Evolutionary conservation across 2,329 filamentous ascomycete genomes (phyloP).

Genomic region (Akanthomyces uredinophilus): DNA sequence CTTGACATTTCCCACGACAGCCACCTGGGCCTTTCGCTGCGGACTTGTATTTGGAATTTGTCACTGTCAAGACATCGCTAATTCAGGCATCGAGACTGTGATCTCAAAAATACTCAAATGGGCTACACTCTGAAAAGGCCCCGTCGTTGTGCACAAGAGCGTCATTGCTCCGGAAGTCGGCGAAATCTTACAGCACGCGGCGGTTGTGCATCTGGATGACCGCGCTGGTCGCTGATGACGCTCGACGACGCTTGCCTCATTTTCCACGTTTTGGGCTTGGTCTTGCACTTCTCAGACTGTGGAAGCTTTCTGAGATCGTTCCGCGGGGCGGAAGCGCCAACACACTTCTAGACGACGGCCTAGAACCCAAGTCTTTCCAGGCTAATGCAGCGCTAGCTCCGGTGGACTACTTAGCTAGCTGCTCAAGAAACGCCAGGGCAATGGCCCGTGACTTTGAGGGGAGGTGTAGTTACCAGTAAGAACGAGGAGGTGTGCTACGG

Average conservation of each 20-base stretch:
- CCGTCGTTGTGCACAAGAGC: neutral
- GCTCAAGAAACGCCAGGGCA: neutral
- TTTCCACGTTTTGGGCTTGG: neutral
- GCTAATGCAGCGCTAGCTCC: slow-evolving; percentile 4
- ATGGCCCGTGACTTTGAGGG: neutral
- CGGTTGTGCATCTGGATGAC: neutral
- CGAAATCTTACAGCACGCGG: neutral
- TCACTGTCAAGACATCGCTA: neutral
- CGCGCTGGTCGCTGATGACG: neutral
- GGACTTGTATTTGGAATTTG: neutral
- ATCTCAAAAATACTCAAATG: neutral
- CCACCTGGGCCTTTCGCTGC: neutral
- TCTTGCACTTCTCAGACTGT: no score
- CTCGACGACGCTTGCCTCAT: neutral
- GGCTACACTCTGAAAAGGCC: neutral
- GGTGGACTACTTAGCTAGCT: neutral
- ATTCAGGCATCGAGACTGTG: neutral
- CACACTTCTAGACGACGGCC: slow-evolving; percentile 10
- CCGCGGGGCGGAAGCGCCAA: neutral
- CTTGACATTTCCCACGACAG: neutral
- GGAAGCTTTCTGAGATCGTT: neutral
- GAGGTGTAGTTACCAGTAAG: neutral
- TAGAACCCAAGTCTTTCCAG: neutral
- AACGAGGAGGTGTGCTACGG: no score
- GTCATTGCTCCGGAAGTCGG: neutral